Conservation (phyloP, 2,329 filamentous ascomycete genomes). For the Phoma sp. region DNA sequence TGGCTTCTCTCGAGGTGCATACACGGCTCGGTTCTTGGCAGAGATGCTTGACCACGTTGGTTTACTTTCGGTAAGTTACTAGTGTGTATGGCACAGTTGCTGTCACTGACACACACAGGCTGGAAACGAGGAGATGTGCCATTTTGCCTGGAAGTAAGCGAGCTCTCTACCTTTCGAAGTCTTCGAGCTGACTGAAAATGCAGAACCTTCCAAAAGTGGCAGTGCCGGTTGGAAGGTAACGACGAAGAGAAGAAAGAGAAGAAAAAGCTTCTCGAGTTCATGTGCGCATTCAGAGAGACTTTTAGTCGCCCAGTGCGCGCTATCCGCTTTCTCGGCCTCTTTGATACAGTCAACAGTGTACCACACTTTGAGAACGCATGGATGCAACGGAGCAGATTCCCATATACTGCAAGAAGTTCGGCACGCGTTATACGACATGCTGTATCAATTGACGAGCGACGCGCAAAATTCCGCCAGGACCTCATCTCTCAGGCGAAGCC, state of each 20-base stretch:
- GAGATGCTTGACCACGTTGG: constrained; percentile 88
- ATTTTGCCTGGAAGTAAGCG: constrained; percentile 76
- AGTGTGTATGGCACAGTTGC: background rate
- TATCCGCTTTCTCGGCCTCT: constrained; percentile 79
- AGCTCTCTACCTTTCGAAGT: background rate
- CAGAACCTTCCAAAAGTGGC: constrained; percentile 74
- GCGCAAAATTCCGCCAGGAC: constrained; percentile 76
- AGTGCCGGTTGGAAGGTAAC: constrained; percentile 59
- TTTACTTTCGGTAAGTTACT: constrained; percentile 63
- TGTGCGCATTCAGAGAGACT: constrained; percentile 81
- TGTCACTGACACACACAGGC: constrained; percentile 49
- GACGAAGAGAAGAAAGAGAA: constrained; percentile 58
- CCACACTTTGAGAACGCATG: constrained; percentile 76
- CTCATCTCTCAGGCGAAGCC: constrained; percentile 62
- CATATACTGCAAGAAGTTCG: constrained; percentile 66
- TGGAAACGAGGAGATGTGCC: constrained; percentile 85
- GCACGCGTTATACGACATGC: constrained; percentile 71
- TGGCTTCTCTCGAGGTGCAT: constrained; percentile 59
- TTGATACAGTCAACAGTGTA: constrained; percentile 83
- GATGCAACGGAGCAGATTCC: constrained; percentile 81
- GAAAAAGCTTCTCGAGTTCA: constrained; percentile 73
- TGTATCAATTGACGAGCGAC: constrained; percentile 73
- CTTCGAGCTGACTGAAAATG: background rate
- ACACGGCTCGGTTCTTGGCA: constrained; percentile 64
- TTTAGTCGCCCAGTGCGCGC: constrained; percentile 78